Base-by-base conservation (phyloP, 148 eudicot genomes). In the Polygonum aviculare region DNA sequence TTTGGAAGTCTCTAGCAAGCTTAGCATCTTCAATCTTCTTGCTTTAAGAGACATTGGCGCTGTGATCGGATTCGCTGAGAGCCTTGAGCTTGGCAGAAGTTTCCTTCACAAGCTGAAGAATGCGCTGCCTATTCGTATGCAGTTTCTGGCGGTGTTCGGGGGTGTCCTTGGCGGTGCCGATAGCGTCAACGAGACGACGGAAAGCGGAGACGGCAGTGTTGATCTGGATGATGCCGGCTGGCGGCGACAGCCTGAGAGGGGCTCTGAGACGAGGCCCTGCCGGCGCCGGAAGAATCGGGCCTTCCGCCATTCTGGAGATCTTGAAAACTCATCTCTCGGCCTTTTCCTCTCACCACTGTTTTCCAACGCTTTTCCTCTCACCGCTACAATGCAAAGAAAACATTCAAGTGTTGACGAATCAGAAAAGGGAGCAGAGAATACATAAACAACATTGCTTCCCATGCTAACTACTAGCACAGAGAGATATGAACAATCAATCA, bases 1-100 rank as follows among this genome's bases (percentile, higher is more conserved):
- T 71, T 83, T 90, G 92, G 73, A 90, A 90, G 81, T 90, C 94
- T 81, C 88, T 85, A 79, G 92, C 94, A 83, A 90, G 94, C 83
- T 90, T 90, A 73, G 92, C 92, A 84, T 88, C 88, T 79, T 88
- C 92, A 33, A 88, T 80, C 80, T 86, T 88, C 84, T 87, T 90
- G 78, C 82, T 87, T 87, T 78, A n/a, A 67, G 87, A 77, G 65
- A 79, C 83, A 81, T 85, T 79, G 76, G 84, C 19, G 57, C 65
- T 50, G 75, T 82, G 91, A 51, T 85, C 87, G 31, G 87, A 84
- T 55, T 84, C 93, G 44, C 87, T 84, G 31, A 87, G 80, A 47
- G 86, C 74, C 78, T 89, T 89, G 36, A 89, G 93, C 87, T 86
- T 87, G 26, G 87, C 85, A 45, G 93, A 90, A 77, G 89, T 86